Conservation (phyloP, 2,329 filamentous ascomycete species). For the Macrophomina phaseolina region DNA sequence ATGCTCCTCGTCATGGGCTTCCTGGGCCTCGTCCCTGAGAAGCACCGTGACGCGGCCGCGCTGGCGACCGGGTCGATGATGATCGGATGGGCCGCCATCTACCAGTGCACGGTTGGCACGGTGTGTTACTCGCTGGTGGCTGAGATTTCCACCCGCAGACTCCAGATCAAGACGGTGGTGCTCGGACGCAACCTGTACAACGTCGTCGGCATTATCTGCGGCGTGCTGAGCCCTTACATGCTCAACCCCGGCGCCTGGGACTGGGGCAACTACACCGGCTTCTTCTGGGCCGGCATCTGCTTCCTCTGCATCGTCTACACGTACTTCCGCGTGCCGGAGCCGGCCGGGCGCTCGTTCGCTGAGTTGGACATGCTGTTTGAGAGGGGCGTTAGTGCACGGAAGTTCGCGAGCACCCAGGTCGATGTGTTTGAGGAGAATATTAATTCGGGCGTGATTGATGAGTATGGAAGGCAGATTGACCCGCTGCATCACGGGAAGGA, state of each 20-base stretch:
- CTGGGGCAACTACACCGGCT: conserved; percentile 85
- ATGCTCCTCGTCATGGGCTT: conserved; percentile 88
- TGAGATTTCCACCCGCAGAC: conserved; percentile 79
- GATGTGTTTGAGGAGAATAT: conserved; percentile 56
- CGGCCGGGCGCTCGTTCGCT: conserved; percentile 78
- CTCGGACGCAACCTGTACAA: conserved; percentile 80
- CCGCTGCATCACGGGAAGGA: conserved; percentile 15
- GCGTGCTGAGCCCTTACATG: conserved; percentile 89
- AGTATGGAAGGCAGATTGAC: conserved; percentile 34
- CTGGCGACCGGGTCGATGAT: conserved; percentile 86
- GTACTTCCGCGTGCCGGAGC: conserved; percentile 82
- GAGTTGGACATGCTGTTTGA: conserved; percentile 88
- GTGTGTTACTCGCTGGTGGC: conserved; percentile 89
- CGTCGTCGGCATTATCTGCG: conserved; percentile 79
- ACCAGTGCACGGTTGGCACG: conserved; percentile 86
- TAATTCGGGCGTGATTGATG: conserved; percentile 38
- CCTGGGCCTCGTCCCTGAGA: conserved; percentile 72
- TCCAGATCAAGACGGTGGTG: conserved; percentile 92
- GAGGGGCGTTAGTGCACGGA: conserved; percentile 70
- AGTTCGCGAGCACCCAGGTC: conserved; percentile 67
- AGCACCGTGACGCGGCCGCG: conserved; percentile 65
- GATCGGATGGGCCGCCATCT: conserved; percentile 64
- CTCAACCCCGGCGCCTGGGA: conserved; percentile 86
- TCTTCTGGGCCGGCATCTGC: conserved; percentile 86
- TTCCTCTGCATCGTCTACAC: conserved; percentile 82